These are phyloP conservation scores for Bipolaris victoriae DNA, from an alignment of 2,329 filamentous ascomycete species.

Conservation along the genomic window DNA sequence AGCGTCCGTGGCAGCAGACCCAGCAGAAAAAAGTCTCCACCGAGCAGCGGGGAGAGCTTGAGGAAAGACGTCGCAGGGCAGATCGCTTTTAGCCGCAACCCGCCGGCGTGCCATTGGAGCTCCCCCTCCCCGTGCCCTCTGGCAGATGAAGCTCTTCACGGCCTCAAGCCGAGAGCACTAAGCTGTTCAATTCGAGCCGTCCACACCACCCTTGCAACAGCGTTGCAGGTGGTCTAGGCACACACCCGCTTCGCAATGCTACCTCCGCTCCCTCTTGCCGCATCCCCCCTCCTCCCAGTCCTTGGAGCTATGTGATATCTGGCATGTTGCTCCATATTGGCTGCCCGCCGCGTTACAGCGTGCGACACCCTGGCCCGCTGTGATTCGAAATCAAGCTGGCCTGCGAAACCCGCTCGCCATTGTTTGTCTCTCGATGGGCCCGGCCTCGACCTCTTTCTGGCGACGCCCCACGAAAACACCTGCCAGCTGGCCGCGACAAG, in stretches of 20 bases:
- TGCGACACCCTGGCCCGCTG: constrained; percentile 34
- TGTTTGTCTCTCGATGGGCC: constrained; percentile 46
- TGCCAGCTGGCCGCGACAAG: constrained; percentile 11
- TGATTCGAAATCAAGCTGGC: constrained; percentile 42
- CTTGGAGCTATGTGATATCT: constrained; percentile 43
- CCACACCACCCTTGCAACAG: constrained; percentile 10
- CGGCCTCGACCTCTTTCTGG: constrained; percentile 40
- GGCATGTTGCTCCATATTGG: constrained; percentile 45
- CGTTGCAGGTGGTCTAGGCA: constrained; percentile 5
- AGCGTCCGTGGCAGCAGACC: constrained; percentile 6
- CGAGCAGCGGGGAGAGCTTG: constrained; percentile 20
- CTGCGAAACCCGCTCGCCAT: constrained; percentile 40
- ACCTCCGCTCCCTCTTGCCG: background rate
- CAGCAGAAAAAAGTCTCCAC: background rate
- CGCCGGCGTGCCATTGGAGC: constrained; percentile 19
- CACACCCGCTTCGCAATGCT: background rate
- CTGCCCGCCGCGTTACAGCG: constrained; percentile 35
- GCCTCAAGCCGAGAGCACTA: constrained; percentile 5
- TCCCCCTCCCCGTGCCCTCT: background rate
- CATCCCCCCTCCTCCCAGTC: constrained; percentile 18
- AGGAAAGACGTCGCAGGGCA: constrained; percentile 23
- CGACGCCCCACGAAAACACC: constrained; percentile 38
- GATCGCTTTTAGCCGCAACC: constrained; percentile 24
- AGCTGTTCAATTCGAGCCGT: constrained; percentile 19
- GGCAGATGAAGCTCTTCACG: constrained; percentile 18